Base-by-base conservation (phyloP, 225 moss, liverwort and hornwort genomes). In the Climacium dendroides region DNA sequence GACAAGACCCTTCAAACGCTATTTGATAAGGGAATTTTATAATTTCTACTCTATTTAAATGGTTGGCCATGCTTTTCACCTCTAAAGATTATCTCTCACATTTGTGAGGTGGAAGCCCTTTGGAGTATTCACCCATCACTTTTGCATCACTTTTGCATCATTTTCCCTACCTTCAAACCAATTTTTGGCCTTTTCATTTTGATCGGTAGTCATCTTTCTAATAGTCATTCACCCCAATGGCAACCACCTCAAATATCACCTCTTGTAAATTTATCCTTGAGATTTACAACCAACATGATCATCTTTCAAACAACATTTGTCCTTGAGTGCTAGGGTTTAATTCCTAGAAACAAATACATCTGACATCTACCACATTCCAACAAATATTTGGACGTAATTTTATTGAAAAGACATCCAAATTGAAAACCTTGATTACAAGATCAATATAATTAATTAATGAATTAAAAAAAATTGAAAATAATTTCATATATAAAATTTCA, bases 91-190 rank as follows among this genome's bases (percentile, higher is more conserved):
- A 1, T 39, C 3, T 25, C 14, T 69, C 3, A 24, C 41, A 8
- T 69, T 3, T 69, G 23, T 37, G 5, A 39, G 8, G 8, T 0
- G 0, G 0, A 25, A 69, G 14, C 5, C 24, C 8, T 39, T 39
- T 8, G 3, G 25, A 66, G 7, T 0, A 0, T n/a, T n/a, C 20
- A n/a, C 0, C 20, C 11, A 20, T 20, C 4, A 69, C 4, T 4
- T 39, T 24, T 24, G 14, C 4, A 37, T 24, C 1, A 1, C 3
- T 14, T 23, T 39, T 69, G 14, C 14, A 69, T 24, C 25, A 24
- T 39, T 69, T 39, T 2, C 0, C 15, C 24, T 13, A 39, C 13
- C 12, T 24, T 37, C 2, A 13, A 37, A 39, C 13, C n/a, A 66
- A 22, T 37, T n/a, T 67, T 37, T 39, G 39, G 13, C 41, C 25